Evolutionary conservation across 106 monocot species (phyloP), one percentile per base, ranked within the genome.

Genomic region (Dendrobium chrysotoxum): DNA sequence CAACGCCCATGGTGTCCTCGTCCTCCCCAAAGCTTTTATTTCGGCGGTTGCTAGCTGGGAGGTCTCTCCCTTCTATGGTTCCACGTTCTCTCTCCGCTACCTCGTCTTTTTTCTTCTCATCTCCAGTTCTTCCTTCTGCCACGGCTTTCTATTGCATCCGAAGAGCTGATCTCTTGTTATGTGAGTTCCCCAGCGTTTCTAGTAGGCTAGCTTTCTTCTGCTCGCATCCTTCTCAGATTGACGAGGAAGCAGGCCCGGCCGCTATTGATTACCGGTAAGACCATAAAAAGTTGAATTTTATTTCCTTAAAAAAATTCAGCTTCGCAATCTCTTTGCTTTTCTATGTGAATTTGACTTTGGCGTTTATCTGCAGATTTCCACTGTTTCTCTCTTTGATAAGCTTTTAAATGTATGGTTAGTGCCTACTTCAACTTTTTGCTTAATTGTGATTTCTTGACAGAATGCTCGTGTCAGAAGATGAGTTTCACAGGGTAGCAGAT

Each of bases 401-500:
- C 0, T 25, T 40, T 20, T 20, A 20, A 15, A 6, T 45, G 21
- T 23, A 3, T 46, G 11, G 44, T 42, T 42, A 25, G 42, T 75
- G 40, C 11, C 46, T 44, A 17, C 25, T 46, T 25, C 2, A 41
- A 12, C 26, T 75, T 75, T 11, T 75, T 45, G 39, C 45, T 75
- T 75, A 46, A 21, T 40, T 42, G 45, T 45, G 46, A 12, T 16
- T 25, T 44, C 40, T 41, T 41, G 38, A 58, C 85, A 91, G 95
- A 35, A 88, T 82, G 11, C 80, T 88, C 47, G n/a, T 93, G 57
- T 45, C 85, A 35, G 92, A 92, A 79, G 89, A 89, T 1, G 92
- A 95, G 78, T 95, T 86, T 47, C 95, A 95, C 61, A 80, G 74
- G 35, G 57, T 95, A 39, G 95, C 95, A 23, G 92, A 95, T 83